Conservation (phyloP, 2,329 filamentous ascomycete species). For the Ophiostoma australiae region DNA sequence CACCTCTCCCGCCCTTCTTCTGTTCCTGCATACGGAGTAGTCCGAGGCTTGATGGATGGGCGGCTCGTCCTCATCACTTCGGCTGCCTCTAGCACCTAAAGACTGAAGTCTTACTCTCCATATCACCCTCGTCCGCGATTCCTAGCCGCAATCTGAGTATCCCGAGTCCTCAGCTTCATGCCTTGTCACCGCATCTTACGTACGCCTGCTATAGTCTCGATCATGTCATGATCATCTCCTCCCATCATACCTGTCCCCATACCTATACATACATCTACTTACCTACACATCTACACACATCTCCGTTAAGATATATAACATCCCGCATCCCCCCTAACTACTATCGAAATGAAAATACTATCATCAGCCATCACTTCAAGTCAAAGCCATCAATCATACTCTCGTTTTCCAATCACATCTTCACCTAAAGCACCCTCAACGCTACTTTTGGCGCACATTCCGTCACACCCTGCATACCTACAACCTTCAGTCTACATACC, state of each 20-base stretch:
- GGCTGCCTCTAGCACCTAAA: constrained; percentile 10
- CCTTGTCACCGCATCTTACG: background rate
- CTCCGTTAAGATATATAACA: background rate
- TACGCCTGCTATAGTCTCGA: background rate
- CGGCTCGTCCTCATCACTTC: constrained; percentile 7
- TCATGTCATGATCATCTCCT: background rate
- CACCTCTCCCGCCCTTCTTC: background rate
- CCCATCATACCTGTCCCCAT: background rate
- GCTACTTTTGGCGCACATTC: background rate
- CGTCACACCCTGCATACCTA: background rate
- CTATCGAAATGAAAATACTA: constrained; percentile 1
- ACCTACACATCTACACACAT: background rate
- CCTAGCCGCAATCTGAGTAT: background rate
- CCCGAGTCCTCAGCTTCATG: background rate
- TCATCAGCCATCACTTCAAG: background rate
- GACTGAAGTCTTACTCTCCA: background rate
- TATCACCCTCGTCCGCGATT: background rate
- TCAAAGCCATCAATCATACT: background rate
- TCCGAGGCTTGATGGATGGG: constrained; percentile 1
- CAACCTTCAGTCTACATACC: background rate
- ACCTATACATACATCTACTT: background rate
- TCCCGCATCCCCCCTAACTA: background rate
- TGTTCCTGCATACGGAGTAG: constrained; percentile 21
- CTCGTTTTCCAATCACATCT: background rate
- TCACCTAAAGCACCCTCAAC: background rate